Base-by-base conservation (phyloP, 148 eudicot genomes). In the Camellia japonica region DNA sequence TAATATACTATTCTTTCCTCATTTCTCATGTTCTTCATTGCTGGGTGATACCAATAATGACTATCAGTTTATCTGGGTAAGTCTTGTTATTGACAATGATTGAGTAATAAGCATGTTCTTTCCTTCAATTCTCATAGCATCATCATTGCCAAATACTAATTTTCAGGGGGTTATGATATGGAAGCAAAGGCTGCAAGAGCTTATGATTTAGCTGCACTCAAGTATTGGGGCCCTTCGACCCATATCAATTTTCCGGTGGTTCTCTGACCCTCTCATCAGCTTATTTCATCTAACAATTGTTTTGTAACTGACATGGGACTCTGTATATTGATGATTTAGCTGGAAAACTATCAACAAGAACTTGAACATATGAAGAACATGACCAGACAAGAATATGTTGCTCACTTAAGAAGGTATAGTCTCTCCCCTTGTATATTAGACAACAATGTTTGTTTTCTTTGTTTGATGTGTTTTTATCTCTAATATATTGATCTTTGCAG, bases 101-200 rank as follows among this genome's bases (percentile, higher is more conserved):
- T 76, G 20, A 44, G 38, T 3, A 55, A 71, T 52, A 7, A 75
- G 13, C 47, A 20, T 42, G 16, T 68, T 71, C 23, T 78, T 71
- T 59, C 23, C 41, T 63, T 77, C 67, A 41, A 52, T 47, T 4
- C 20, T 70, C 46, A 3, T n/a, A 16, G 0, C 20, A 38, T 54
- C 20, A 38, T 54, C 46, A 63, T 49, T 4, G 16, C 13, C 60
- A 54, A 23, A 19, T 58, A 7, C 55, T 65, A 47, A 68, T 62
- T 47, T 76, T 52, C 80, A 94, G 98, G 98, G 41, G 98, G 98
- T 47, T 95, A 95, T 93, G 97, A 93, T 81, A 89, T 90, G 86
- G 97, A 93, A 83, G 98, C 90, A 63, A 95, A 95, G 81, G 97
- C 97, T 81, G 98, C 98, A 73, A 91, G 98, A 76, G 90, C 94